Evolutionary conservation across 805 yeast species (phyloP).

Genomic region (Priceomyces castillae): DNA sequence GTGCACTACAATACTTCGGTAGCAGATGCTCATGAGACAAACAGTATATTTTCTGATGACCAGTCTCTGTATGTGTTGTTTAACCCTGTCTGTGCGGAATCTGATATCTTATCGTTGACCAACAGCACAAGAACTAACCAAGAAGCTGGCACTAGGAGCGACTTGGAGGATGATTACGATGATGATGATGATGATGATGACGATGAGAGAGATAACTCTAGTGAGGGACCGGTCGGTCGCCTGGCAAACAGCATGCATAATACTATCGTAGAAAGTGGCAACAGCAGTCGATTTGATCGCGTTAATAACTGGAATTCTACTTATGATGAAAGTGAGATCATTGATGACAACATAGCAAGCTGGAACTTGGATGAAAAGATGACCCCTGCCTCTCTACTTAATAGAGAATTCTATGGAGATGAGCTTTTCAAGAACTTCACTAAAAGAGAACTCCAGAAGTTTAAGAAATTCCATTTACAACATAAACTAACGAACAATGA

Average conservation of each 20-base stretch:
- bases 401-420: conserved; percentile 28
- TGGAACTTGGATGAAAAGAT: conserved; percentile 33
- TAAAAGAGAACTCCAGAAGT: conserved; percentile 23
- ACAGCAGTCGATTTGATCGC: conserved; percentile 2
- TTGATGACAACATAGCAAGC: conserved; percentile 35
- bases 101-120: conserved; percentile 28
- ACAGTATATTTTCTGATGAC: conserved; percentile 20
- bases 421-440: conserved; percentile 25
- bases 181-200: conserved; percentile 6
- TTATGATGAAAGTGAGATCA: conserved; percentile 15
- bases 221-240: conserved; percentile 1
- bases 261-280: conserved; percentile 2
- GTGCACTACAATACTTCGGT: conserved; percentile 1
- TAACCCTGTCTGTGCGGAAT: conserved; percentile 20
- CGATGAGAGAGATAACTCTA: conserved; percentile 8
- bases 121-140: conserved; percentile 14
- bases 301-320: conserved; percentile 6
- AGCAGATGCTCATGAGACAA: conserved; percentile 7
- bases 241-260: conserved; percentile 1
- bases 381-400: background rate
- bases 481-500: conserved; percentile 2
- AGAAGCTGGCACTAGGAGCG: conserved; percentile 2
- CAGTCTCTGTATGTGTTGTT: conserved; percentile 29
- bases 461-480: conserved; percentile 19
- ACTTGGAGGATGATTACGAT: conserved; percentile 5